Evolutionary conservation across 768 basidiomycete genomes (phyloP).

Genomic region (Mycena haematopus): DNA sequence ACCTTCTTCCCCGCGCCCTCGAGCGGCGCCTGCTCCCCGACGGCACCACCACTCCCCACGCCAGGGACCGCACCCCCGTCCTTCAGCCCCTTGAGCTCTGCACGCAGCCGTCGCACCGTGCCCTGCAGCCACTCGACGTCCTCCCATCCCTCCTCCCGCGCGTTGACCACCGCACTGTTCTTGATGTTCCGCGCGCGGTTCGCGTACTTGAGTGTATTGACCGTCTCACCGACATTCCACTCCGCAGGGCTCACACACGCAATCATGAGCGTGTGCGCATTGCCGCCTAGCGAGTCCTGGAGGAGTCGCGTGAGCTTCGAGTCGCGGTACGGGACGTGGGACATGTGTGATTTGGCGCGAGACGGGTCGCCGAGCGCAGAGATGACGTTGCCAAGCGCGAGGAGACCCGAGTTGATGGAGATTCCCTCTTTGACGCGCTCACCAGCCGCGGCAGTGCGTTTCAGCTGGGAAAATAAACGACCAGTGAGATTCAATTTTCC

Average conservation of each 20-base stretch:
- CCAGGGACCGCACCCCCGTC: slow-evolving; percentile 56
- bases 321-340: slow-evolving; percentile 96
- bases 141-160: slow-evolving; percentile 98
- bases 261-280: slow-evolving; percentile 98
- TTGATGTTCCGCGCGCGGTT: slow-evolving; percentile 98
- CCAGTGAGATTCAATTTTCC: not conserved
- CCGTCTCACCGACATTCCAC: slow-evolving; percentile 92
- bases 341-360: slow-evolving; percentile 81
- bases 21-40: slow-evolving; percentile 43
- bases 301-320: slow-evolving; percentile 96
- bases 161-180: slow-evolving; percentile 90
- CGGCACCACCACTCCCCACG: slow-evolving; percentile 19
- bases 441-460: slow-evolving; percentile 94
- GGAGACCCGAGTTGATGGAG: slow-evolving; percentile 95
- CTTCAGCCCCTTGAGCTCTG: slow-evolving; percentile 84
- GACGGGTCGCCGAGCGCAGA: slow-evolving; percentile 95
- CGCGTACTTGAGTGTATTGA: slow-evolving; percentile 96
- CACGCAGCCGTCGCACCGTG: slow-evolving; percentile 82
- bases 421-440: slow-evolving; percentile 99
- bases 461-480: slow-evolving; percentile 67
- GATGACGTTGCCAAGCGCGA: slow-evolving; percentile 97
- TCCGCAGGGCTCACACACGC: slow-evolving; percentile 97
- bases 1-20: slow-evolving; percentile 80
- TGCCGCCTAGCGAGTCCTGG: slow-evolving; percentile 97
- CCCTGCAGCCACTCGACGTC: slow-evolving; percentile 96